Evolutionary conservation across 208 protist species (phyloP).

Genomic region (Leishmania martiniquensis): DNA sequence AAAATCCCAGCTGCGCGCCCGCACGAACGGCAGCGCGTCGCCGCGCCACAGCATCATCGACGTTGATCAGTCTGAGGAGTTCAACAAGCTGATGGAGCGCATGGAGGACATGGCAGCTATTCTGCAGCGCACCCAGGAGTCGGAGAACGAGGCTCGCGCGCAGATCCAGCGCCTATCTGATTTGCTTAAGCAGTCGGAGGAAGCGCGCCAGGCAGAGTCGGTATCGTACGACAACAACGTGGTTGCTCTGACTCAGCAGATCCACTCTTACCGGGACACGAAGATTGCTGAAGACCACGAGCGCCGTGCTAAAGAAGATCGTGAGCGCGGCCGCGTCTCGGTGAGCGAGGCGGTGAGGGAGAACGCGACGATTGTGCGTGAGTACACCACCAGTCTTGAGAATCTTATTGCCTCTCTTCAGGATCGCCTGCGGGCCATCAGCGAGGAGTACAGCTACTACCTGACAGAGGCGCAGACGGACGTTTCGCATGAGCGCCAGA

Average conservation of each 20-base stretch:
- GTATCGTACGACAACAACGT: slow-evolving; percentile 80
- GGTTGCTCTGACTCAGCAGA: slow-evolving; percentile 57
- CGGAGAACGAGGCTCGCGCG: slow-evolving; percentile 61
- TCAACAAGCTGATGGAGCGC: slow-evolving; percentile 68
- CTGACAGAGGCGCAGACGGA: slow-evolving; percentile 46
- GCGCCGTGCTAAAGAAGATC: slow-evolving; percentile 39
- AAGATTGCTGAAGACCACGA: slow-evolving; percentile 74
- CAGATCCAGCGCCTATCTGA: slow-evolving; percentile 67
- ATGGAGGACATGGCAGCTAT: slow-evolving; percentile 81
- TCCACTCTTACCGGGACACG: slow-evolving; percentile 63
- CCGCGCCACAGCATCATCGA: slow-evolving; percentile 32
- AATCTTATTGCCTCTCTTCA: slow-evolving; percentile 68
- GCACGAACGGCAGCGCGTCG: slow-evolving; percentile 44
- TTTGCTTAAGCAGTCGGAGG: slow-evolving; percentile 67
- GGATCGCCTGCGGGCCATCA: slow-evolving; percentile 59
- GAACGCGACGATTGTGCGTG: slow-evolving; percentile 75
- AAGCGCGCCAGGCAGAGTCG: slow-evolving; percentile 61
- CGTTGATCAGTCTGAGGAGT: slow-evolving; percentile 60
- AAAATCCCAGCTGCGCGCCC: slow-evolving; percentile 62
- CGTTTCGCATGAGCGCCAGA: slow-evolving; percentile 45
- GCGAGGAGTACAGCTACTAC: slow-evolving; percentile 67
- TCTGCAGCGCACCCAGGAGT: slow-evolving; percentile 73
- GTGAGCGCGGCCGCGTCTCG: slow-evolving; percentile 30
- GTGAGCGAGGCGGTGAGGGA: slow-evolving; percentile 50
- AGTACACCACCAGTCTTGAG: slow-evolving; percentile 78